Evolutionary conservation across 73 alveolate genomes (phyloP).

Genomic region (Paraurostyla sp.): DNA sequence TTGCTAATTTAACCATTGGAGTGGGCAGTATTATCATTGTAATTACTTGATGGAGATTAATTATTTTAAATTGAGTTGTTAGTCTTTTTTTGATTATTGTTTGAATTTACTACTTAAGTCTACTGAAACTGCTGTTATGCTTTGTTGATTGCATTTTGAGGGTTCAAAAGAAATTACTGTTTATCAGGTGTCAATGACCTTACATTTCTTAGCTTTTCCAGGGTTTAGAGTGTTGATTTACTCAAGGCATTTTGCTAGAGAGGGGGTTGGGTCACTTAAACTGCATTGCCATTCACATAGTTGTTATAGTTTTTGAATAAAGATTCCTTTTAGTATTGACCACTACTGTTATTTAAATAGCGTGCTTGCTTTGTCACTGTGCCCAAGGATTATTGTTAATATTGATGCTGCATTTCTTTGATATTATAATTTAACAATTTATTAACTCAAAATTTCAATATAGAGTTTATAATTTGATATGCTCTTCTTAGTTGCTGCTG

Average conservation of each 20-base stretch:
- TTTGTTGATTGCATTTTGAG: not conserved
- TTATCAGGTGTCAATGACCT: conserved; percentile 20
- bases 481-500: no score
- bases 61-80: not conserved
- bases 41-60: not conserved
- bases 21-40: not conserved
- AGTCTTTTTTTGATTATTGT: not conserved
- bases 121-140: not conserved
- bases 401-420: no score
- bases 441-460: no score
- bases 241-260: not conserved
- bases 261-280: not conserved
- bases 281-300: not conserved
- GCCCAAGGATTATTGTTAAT: no score
- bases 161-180: not conserved
- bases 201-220: conserved; percentile 12
- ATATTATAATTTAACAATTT: no score
- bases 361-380: not conserved
- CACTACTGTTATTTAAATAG: not conserved
- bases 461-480: no score
- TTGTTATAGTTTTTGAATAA: conserved; percentile 7
- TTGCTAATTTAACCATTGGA: no score
- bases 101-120: not conserved
- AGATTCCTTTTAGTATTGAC: not conserved
- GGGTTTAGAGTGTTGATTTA: conserved; percentile 4